Conservation (phyloP, 208 protist species). For the Entamoeba moshkovskii region DNA sequence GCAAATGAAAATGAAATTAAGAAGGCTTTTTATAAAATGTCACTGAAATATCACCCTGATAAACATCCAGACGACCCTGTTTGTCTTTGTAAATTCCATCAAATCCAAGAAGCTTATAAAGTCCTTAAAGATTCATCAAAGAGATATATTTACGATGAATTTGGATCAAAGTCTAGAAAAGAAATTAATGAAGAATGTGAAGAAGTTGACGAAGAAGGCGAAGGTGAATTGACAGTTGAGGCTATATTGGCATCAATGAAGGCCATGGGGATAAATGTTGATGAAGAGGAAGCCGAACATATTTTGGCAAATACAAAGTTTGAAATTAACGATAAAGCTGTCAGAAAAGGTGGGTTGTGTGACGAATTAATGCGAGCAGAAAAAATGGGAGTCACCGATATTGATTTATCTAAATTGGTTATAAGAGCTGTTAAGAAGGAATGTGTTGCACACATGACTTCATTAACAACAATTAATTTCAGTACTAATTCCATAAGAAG, state of each 20-base stretch:
- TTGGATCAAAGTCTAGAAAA: not conserved
- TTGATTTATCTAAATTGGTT: not conserved
- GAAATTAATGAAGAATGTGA: not conserved
- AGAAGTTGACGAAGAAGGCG: not conserved
- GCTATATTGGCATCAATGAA: not conserved
- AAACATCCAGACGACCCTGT: not conserved
- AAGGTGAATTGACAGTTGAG: not conserved
- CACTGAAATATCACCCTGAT: slow-evolving; percentile 13
- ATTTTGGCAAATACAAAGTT: not conserved
- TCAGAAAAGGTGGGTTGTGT: not conserved
- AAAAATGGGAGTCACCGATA: not conserved
- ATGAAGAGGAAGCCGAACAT: not conserved
- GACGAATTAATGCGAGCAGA: not conserved
- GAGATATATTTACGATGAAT: not conserved
- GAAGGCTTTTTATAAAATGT: not conserved
- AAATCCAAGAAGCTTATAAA: slow-evolving; percentile 10
- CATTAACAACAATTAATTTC: not conserved
- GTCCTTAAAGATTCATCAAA: not conserved
- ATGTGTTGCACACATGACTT: not conserved
- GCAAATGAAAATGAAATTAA: not conserved
- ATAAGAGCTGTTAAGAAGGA: not conserved
- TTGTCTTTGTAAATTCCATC: not conserved
- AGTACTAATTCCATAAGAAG: not conserved
- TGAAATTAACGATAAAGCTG: not conserved
- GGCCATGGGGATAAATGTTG: not conserved